phyloP scores from a whole-genome alignment of 2,329 filamentous ascomycete species.

The Thielaviopsis cerberus region DNA sequence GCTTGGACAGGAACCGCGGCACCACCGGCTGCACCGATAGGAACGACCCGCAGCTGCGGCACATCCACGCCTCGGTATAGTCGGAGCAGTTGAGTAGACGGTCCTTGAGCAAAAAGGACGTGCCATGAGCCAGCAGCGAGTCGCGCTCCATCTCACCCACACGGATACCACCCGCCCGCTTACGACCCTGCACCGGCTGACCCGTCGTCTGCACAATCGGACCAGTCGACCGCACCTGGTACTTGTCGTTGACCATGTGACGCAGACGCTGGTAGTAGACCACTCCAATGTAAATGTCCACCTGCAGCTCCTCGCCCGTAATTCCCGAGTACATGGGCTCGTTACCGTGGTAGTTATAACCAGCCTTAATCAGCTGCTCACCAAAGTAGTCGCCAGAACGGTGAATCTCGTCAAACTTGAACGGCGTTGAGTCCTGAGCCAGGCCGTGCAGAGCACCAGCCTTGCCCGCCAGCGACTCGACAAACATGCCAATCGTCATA shows the following conservation, averaged over 20 bases:
- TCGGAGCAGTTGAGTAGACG: conserved; percentile 94
- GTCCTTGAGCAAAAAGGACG: conserved; percentile 90
- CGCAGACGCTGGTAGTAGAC: conserved; percentile 96
- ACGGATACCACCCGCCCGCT: conserved; percentile 93
- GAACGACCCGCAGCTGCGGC: conserved; percentile 76
- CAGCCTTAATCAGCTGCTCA: too few species aligned
- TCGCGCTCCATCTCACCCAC: conserved; percentile 99
- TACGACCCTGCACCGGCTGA: conserved; percentile 91
- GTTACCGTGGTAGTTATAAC: too few species aligned
- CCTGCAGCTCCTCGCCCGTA: conserved; percentile 80
- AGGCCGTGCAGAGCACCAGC: conserved; percentile 80
- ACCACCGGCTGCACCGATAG: conserved; percentile 69
- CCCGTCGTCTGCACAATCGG: conserved; percentile 79
- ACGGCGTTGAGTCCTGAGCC: too few species aligned
- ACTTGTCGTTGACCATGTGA: conserved; percentile 99
- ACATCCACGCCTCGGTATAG: conserved; percentile 77
- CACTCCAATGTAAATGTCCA: conserved; percentile 89
- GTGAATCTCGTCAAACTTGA: conserved; percentile 76
- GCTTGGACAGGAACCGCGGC: conserved; percentile 43
- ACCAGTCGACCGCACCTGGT: conserved; percentile 89
- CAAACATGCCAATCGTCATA: conserved; percentile 99
- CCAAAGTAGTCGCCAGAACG: conserved; percentile 90
- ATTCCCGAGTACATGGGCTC: conserved; percentile 98
- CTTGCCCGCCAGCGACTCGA: conserved; percentile 92
- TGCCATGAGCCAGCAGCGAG: conserved; percentile 82